These are phyloP conservation scores for Globisporangium paddicum DNA, from an alignment of 352 stramenopile species.

Conservation along the genomic window DNA sequence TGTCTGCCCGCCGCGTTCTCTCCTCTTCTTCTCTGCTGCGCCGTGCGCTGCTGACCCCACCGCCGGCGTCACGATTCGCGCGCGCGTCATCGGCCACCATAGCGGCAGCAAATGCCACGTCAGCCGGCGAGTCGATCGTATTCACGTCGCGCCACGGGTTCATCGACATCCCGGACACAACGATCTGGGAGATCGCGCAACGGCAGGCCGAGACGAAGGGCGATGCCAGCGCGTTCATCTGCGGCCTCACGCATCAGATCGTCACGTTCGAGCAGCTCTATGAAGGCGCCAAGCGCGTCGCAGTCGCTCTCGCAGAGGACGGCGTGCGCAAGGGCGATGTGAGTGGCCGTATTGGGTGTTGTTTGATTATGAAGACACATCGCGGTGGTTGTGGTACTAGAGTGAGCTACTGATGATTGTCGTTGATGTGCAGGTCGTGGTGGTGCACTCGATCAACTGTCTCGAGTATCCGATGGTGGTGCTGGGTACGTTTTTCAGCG, in stretches of 20 bases:
- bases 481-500: conserved; percentile 45
- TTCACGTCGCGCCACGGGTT: conserved; percentile 47
- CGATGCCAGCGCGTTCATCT: conserved; percentile 30
- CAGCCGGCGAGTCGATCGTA: conserved; percentile 46
- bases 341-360: conserved; percentile 9
- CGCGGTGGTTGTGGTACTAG: too few relatives aligned
- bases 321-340: conserved; percentile 41
- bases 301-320: conserved; percentile 25
- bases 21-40: too few relatives aligned
- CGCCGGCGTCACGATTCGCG: too few relatives aligned
- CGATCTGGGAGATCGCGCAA: conserved; percentile 38
- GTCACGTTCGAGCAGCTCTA: conserved; percentile 32
- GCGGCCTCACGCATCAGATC: conserved; percentile 31
- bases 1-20: too few relatives aligned
- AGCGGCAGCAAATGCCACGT: too few relatives aligned
- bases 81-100: too few relatives aligned
- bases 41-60: too few relatives aligned
- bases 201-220: conserved; percentile 19
- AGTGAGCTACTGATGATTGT: too few relatives aligned
- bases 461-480: conserved; percentile 54
- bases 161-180: conserved; percentile 39
- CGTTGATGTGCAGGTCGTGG: too few relatives aligned
- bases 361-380: too few relatives aligned
- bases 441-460: conserved; percentile 69
- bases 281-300: conserved; percentile 20